A percentile compares a stretch with the other conserved stretches of the same genome.
These are phyloP conservation scores for Nannochloropsis oceanica DNA, from an alignment of 108 stramenopile species.

Conservation along the genomic window DNA sequence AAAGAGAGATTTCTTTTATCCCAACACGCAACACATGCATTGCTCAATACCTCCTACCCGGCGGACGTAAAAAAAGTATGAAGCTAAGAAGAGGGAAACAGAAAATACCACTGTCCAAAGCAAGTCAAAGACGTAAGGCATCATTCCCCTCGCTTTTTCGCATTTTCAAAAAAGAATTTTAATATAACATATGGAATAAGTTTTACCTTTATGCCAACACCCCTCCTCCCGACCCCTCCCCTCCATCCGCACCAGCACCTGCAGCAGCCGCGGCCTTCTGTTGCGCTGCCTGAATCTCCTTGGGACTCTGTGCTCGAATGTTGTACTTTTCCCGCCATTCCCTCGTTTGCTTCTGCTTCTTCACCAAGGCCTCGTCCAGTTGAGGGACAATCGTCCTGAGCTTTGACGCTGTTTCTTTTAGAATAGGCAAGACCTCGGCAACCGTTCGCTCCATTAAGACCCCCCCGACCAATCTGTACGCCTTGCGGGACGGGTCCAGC, in stretches of 20 bases:
- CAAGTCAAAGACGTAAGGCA: no score
- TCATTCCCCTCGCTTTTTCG: no score
- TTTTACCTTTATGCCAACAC: not conserved
- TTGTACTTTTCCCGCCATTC: constrained; percentile 61
- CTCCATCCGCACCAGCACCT: not conserved
- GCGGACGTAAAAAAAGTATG: no score
- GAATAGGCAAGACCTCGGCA: constrained; percentile 73
- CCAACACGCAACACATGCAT: no score
- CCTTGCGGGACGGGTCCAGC: constrained; percentile 62
- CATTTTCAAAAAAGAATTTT: no score
- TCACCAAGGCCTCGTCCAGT: constrained; percentile 43
- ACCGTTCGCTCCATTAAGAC: constrained; percentile 87
- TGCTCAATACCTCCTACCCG: no score
- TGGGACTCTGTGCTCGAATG: constrained; percentile 37
- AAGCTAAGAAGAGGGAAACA: no score
- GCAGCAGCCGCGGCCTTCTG: constrained; percentile 1
- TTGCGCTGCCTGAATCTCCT: constrained; percentile 35
- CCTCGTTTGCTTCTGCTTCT: constrained; percentile 53
- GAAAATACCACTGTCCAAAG: no score
- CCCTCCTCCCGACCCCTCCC: not conserved
- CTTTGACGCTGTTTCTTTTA: constrained; percentile 46
- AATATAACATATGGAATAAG: no score
- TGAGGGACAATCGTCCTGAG: constrained; percentile 48
- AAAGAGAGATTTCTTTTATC: no score
- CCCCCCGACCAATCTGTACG: constrained; percentile 77